Percentiles rank a stretch among this genome's conserved stretches.
phyloP scores from a whole-genome alignment of 768 basidiomycete species.

The Rhodotorula toruloides region DNA sequence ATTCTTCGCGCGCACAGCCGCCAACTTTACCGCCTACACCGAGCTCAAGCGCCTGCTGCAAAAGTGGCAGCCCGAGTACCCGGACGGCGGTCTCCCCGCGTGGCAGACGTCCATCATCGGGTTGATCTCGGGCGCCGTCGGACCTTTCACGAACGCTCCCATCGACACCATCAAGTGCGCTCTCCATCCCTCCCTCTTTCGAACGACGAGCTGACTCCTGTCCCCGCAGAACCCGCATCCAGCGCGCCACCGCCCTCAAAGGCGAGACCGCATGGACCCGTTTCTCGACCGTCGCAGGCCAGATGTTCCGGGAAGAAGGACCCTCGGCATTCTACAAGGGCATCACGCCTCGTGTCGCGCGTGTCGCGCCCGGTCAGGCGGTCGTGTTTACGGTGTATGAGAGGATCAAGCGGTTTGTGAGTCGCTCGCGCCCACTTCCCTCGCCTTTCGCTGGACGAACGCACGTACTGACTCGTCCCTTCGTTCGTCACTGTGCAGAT shows the following conservation, averaged over 20 bases:
- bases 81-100: slow-evolving; percentile 65
- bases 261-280: slow-evolving; percentile 75
- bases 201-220: slow-evolving; percentile 59
- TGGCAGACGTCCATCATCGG: slow-evolving; percentile 96
- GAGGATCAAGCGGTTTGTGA: slow-evolving; percentile 35
- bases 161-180: slow-evolving; percentile 44
- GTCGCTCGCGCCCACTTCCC: neutral
- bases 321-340: slow-evolving; percentile 92
- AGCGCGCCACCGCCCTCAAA: slow-evolving; percentile 58
- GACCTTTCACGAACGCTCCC: slow-evolving; percentile 92
- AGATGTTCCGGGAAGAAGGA: slow-evolving; percentile 92
- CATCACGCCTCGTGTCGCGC: slow-evolving; percentile 89
- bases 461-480: neutral
- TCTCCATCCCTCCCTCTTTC: neutral
- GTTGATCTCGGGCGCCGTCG: slow-evolving; percentile 93
- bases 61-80: slow-evolving; percentile 67
- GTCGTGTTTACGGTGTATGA: slow-evolving; percentile 98
- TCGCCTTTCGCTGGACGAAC: too few species aligned
- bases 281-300: slow-evolving; percentile 70
- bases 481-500: neutral
- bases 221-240: slow-evolving; percentile 65
- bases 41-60: slow-evolving; percentile 84
- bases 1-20: slow-evolving; percentile 56
- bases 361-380: slow-evolving; percentile 88
- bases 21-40: slow-evolving; percentile 97